These are phyloP conservation scores for Lachnellula occidentalis DNA, from an alignment of 2,329 filamentous ascomycete genomes.

Conservation along the genomic window DNA sequence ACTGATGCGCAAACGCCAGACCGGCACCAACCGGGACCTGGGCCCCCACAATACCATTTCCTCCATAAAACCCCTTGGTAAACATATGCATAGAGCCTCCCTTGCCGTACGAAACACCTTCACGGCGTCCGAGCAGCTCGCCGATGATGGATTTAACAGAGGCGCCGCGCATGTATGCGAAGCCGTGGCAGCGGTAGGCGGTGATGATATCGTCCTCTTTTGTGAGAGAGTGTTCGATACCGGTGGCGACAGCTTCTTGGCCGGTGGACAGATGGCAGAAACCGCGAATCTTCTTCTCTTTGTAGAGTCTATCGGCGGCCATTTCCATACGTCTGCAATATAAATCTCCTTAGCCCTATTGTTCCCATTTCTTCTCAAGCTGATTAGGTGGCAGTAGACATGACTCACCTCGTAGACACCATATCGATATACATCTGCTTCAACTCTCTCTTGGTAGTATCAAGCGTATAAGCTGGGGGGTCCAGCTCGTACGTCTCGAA, in stretches of 20 bases:
- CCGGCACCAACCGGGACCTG: constrained; percentile 97
- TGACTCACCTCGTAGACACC: constrained; percentile 79
- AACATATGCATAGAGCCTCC: constrained; percentile 99
- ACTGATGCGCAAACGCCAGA: constrained; percentile 95
- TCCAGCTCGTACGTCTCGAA: constrained; percentile 99
- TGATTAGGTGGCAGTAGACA: neutral
- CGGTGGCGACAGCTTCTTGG: constrained; percentile 94
- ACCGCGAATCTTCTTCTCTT: constrained; percentile 99
- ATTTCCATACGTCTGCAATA: constrained; percentile 90
- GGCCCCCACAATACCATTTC: constrained; percentile 97
- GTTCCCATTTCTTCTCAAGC: neutral
- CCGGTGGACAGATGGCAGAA: constrained; percentile 99
- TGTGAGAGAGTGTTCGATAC: constrained; percentile 93
- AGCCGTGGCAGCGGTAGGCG: constrained; percentile 98
- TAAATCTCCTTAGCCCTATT: constrained; percentile 5
- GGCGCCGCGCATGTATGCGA: constrained; percentile 91
- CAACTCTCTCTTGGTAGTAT: constrained; percentile 94
- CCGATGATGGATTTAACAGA: constrained; percentile 89
- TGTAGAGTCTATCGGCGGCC: constrained; percentile 98
- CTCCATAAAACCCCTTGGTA: constrained; percentile 93
- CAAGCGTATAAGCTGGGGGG: constrained; percentile 84
- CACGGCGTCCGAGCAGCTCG: constrained; percentile 88
- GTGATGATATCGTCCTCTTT: constrained; percentile 94
- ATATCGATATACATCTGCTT: constrained; percentile 99
- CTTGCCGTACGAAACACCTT: constrained; percentile 98